Percentiles rank a stretch among this genome's conserved stretches.
Evolutionary conservation across 306 rosid species (phyloP).

Genomic region (Lathyrus tuberosus): DNA sequence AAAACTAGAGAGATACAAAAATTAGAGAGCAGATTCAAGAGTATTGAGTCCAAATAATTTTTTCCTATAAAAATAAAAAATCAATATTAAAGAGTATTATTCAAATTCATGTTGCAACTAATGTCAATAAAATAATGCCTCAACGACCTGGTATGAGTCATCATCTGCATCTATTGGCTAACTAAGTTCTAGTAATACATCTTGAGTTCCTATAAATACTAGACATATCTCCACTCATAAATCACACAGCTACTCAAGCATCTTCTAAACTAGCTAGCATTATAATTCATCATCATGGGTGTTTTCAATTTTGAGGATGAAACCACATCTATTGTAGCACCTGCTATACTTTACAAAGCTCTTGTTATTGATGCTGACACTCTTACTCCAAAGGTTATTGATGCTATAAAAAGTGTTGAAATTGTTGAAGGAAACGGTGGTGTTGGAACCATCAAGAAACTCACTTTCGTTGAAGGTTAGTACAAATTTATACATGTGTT

Average conservation of each 20-base stretch:
- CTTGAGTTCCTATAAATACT: constrained; percentile 24
- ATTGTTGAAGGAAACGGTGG: constrained; percentile 46
- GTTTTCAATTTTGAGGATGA: constrained; percentile 37
- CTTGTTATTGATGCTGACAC: constrained; percentile 21
- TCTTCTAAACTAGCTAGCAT: neutral
- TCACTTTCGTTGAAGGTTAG: constrained; percentile 38
- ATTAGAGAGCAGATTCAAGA: no score
- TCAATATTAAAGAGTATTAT: no score
- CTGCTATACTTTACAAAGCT: constrained; percentile 43
- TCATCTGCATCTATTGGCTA: neutral
- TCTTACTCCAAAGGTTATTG: constrained; percentile 31
- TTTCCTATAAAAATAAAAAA: no score
- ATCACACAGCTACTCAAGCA: neutral
- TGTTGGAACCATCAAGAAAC: constrained; percentile 46
- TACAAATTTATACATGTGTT: neutral
- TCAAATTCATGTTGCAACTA: no score
- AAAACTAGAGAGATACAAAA: no score
- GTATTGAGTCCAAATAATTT: no score
- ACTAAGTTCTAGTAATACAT: neutral
- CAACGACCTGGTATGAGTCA: neutral
- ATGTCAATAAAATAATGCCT: neutral
- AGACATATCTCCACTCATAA: constrained; percentile 11
- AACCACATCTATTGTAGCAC: constrained; percentile 25
- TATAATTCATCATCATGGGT: constrained; percentile 40
- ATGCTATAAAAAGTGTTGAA: constrained; percentile 28